Percentiles rank a stretch among this genome's conserved stretches.
Evolutionary conservation across 1,284 basidiomycete species (phyloP).

Genomic region (Sanguinoderma infundibulare): DNA sequence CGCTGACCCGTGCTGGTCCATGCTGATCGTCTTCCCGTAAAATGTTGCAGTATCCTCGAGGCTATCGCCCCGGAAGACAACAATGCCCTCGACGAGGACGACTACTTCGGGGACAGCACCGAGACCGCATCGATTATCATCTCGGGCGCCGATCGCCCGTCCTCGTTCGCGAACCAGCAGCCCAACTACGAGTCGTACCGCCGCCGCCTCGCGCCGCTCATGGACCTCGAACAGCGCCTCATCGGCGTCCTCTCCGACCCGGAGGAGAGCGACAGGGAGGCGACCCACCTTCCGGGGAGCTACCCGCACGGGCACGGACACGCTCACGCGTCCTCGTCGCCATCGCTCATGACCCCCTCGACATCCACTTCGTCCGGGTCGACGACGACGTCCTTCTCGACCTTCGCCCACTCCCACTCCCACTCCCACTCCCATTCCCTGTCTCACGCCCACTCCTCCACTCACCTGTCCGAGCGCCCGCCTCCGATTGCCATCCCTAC

Average conservation of each 20-base stretch:
- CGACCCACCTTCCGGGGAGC: constrained; percentile 42
- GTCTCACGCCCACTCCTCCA: too few species aligned
- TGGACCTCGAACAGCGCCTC: constrained; percentile 68
- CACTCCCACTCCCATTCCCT: too few species aligned
- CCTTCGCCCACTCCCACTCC: neutral
- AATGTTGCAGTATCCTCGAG: constrained; percentile 73
- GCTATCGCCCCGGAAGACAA: constrained; percentile 70
- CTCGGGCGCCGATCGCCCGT: constrained; percentile 44
- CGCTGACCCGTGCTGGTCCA: constrained; percentile 1
- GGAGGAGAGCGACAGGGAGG: constrained; percentile 58
- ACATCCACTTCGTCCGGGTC: constrained; percentile 5
- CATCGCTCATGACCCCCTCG: neutral
- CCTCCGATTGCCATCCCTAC: constrained; percentile 15
- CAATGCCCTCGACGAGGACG: constrained; percentile 48
- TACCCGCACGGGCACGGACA: neutral
- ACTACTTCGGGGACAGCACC: constrained; percentile 51
- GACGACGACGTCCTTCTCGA: constrained; percentile 8
- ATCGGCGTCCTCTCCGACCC: constrained; percentile 63
- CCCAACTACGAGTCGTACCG: constrained; percentile 66
- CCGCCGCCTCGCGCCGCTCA: constrained; percentile 62
- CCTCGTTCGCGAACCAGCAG: constrained; percentile 51
- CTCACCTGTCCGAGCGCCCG: constrained; percentile 3
- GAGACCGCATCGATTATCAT: constrained; percentile 57
- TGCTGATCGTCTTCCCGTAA: neutral
- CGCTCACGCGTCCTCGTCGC: neutral